Evolutionary conservation across 495 filamentous ascomycete genomes (phyloP), one percentile per base, ranked within the genome.

Genomic region (Trichocladium uniseriatum): DNA sequence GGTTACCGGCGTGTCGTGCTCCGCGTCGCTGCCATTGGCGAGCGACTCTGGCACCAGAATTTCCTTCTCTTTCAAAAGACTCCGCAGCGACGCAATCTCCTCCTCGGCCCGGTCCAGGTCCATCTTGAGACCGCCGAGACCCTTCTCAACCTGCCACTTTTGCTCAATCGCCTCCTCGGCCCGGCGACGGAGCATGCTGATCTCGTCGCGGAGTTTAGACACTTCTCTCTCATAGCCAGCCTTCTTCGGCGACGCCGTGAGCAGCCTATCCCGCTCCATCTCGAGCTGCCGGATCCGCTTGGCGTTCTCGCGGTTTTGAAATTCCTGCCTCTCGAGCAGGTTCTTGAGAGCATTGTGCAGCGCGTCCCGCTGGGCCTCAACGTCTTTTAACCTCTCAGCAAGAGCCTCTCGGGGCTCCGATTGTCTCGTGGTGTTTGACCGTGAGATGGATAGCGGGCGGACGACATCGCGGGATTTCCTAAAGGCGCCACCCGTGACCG

Each of bases 91-190:
- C 27, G 75, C 70, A 11, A 91, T 95, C 69, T 98, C 94, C 61
- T 92, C 85, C 65, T 95, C 86, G 4, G 92, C 89, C 52, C 90
- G 86, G 61, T 98, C 94, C 24, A 98, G 79, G 61, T 98, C 92
- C 86, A 95, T 96, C 67, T 95, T 95, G 52, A 98, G 71, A 36
- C 91, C 90, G 49, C 82, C 78, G 13, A 98, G 75, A 20, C 89
- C 89, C 67, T 95, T 94, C 67, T 98, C 92, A 48, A 90, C 91
- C 66, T 92, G 84, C 79, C 84, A 96, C 70, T 96, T 97, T 58
- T 90, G 86, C 56, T 94, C 88, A n/a, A 96, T 74, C 18, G 92
- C 94, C 46, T 98, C 92, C 55, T 97, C 90, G 20, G 94, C 90
- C 45, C 94, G 83, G 46, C 82, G 81, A 24, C 92, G 83, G 39